These are phyloP conservation scores for Candida taoyuanica DNA, from an alignment of 805 yeast genomes.

Conservation along the genomic window DNA sequence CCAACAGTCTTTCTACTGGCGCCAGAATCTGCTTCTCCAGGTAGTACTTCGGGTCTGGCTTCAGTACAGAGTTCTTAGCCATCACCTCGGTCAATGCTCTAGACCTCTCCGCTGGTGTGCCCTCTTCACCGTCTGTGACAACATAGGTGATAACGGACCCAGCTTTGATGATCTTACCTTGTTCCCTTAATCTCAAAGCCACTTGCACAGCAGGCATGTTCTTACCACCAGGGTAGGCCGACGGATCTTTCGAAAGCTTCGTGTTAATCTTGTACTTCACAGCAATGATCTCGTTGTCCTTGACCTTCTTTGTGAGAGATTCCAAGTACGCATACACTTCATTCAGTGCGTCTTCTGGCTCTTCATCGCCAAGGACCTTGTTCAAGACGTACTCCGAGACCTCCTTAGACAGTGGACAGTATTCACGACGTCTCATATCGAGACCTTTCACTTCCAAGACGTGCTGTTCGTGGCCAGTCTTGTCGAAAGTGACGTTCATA, in stretches of 20 bases:
- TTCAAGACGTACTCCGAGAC: slow-evolving; percentile 71
- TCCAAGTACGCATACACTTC: slow-evolving; percentile 72
- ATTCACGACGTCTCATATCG: slow-evolving; percentile 96
- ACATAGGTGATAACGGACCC: slow-evolving; percentile 89
- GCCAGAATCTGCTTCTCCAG: slow-evolving; percentile 85
- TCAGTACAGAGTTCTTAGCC: slow-evolving; percentile 42
- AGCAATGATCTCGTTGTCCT: slow-evolving; percentile 55
- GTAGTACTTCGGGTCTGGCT: slow-evolving; percentile 75
- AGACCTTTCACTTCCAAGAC: slow-evolving; percentile 88
- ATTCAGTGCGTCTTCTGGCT: slow-evolving; percentile 69
- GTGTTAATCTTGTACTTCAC: slow-evolving; percentile 77
- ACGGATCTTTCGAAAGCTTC: slow-evolving; percentile 85
- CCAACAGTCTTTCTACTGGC: slow-evolving; percentile 84
- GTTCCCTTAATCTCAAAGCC: slow-evolving; percentile 73
- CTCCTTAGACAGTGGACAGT: slow-evolving; percentile 87
- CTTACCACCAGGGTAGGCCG: slow-evolving; percentile 74
- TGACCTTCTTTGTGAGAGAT: slow-evolving; percentile 51
- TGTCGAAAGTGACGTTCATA: slow-evolving; percentile 50
- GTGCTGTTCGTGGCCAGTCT: slow-evolving; percentile 52
- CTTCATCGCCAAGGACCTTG: slow-evolving; percentile 65
- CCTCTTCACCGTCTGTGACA: slow-evolving; percentile 53
- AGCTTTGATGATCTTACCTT: slow-evolving; percentile 82
- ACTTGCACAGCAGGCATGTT: slow-evolving; percentile 88
- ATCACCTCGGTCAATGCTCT: slow-evolving; percentile 73
- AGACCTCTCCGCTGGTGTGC: slow-evolving; percentile 73